Base-by-base conservation (phyloP, 2,329 filamentous ascomycete species). In the Xylaria sp. region DNA sequence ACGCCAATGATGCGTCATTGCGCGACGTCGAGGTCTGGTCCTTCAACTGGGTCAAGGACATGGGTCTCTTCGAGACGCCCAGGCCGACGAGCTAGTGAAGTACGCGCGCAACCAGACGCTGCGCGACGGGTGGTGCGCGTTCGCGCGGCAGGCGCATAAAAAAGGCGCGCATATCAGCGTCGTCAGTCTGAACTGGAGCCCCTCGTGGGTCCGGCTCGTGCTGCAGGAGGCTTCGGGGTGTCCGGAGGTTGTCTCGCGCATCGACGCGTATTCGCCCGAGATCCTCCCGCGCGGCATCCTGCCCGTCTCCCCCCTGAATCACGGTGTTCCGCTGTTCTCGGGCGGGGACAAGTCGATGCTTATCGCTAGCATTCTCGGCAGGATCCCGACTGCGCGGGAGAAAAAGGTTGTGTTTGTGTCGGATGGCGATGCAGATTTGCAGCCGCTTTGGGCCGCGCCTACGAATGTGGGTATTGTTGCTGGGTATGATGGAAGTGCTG, bases 401-500 rank as follows among this genome's bases (percentile, higher is more conserved):
- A 35, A 37, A 15, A 55, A 55, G 51, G 45, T 56, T 8, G 58
- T 62, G 19, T 65, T 62, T 17, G 35, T 65, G 28, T 65, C 59
- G 14, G 60, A 64, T 35, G 42, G 60, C n/a, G 28, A 52, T 28
- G 52, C 53, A 3, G 63, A 66, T 35, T 45, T 64, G n/a, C 45
- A 46, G 25, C 60, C 60, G 21, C 56, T 64, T 9, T 64, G 52
- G 63, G 57, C 50, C 0, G 14, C 25, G 50, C 63, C 63, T 12
- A 64, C 52, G 14, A 66, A 60, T 15, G 53, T 64, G n/a, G 63
- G 60, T 1, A 46, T 64, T 9, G 57, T 64, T 17, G 63, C 63
- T 12, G 60, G 60, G 7, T 57, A 57, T 9, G 17, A 33, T 1
- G 49, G 45, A 14, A 66, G 60, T 35, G 56, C 53, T 23, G 63